Conservation (phyloP, 352 stramenopile genomes). For the Globisporangium uncinulatum region DNA sequence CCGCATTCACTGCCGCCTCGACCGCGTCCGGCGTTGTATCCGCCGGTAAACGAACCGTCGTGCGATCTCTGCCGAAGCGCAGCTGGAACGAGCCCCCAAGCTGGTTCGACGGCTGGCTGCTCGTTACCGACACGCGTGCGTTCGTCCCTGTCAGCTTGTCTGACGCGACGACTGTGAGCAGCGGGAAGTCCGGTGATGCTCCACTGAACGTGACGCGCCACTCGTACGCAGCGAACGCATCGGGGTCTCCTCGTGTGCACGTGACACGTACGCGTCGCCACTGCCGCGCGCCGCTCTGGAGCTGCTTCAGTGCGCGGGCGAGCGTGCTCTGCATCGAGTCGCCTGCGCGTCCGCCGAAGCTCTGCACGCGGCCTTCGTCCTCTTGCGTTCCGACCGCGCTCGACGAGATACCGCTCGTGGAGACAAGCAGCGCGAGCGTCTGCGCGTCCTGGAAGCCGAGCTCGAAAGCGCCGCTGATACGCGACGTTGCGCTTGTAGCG, state of each 20-base stretch:
- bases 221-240: constrained; percentile 2
- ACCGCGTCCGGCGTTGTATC: constrained; percentile 5
- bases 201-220: constrained; percentile 28
- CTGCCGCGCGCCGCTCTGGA: not conserved
- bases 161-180: constrained; percentile 10
- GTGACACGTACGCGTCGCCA: constrained; percentile 6
- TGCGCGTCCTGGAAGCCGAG: constrained; percentile 19
- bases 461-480: constrained; percentile 16
- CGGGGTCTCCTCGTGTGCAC: constrained; percentile 8
- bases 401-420: constrained; percentile 18
- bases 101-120: constrained; percentile 12
- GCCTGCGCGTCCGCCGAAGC: constrained; percentile 19
- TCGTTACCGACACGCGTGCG: constrained; percentile 6
- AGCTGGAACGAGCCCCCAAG: constrained; percentile 18
- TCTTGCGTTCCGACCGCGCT: constrained; percentile 25
- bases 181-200: constrained; percentile 21
- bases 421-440: constrained; percentile 3
- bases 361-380: constrained; percentile 22
- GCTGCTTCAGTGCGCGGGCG: constrained; percentile 2
- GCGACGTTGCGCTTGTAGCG: constrained; percentile 1
- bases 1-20: constrained; percentile 10
- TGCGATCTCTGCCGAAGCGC: constrained; percentile 1
- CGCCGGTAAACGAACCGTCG: constrained; percentile 3
- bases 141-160: constrained; percentile 4
- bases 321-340: constrained; percentile 29